These are phyloP conservation scores for Corchorus capsularis DNA, from an alignment of 345 rosid species.

Conservation along the genomic window DNA sequence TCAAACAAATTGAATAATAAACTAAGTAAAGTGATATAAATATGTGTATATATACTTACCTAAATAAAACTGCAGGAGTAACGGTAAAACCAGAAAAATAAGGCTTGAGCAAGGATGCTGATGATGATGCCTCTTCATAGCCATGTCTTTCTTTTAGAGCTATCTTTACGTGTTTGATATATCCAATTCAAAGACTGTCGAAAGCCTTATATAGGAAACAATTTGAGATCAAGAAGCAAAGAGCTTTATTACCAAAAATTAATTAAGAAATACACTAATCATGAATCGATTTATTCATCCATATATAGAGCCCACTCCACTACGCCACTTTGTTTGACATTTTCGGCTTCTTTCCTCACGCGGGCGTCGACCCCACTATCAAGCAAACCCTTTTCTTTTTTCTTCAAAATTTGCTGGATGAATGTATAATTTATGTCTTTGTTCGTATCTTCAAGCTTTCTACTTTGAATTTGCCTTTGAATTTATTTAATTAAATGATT, in stretches of 20 bases:
- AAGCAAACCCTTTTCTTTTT: background rate
- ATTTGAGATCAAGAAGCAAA: no score
- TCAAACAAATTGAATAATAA: background rate
- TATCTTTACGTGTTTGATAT: background rate
- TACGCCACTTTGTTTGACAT: conserved; percentile 44
- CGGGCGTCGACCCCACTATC: conserved; percentile 25
- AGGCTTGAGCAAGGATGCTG: conserved; percentile 25
- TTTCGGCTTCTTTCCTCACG: conserved; percentile 30
- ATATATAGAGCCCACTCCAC: conserved; percentile 34
- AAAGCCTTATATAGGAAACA: conserved; percentile 19
- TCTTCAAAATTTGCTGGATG: background rate
- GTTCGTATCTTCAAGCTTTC: conserved; percentile 4
- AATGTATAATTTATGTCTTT: background rate
- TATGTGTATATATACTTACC: conserved; percentile 33
- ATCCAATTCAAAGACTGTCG: background rate
- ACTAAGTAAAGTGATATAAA: no score
- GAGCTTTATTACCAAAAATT: no score
- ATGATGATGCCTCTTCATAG: conserved; percentile 11
- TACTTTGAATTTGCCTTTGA: background rate
- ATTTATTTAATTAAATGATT: background rate
- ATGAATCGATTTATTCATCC: no score
- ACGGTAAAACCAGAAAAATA: conserved; percentile 45
- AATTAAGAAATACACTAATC: no score
- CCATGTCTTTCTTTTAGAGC: conserved; percentile 31
- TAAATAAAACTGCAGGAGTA: conserved; percentile 45